Base-by-base conservation (phyloP, 2,329 filamentous ascomycete genomes). In the Davidsoniella australis region DNA sequence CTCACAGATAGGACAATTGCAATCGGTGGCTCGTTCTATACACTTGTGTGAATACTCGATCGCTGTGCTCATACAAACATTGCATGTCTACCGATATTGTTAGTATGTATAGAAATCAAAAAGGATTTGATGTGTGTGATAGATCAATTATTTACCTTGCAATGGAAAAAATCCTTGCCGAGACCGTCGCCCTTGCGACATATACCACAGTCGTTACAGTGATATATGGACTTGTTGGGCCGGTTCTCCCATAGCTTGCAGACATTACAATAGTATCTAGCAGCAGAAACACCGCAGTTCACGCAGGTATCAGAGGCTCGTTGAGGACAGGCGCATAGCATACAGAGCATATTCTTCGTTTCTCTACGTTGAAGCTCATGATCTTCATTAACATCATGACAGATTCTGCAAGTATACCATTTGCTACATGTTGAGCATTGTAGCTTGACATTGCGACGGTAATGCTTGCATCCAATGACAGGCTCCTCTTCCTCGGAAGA, bases 201-300 rank as follows among this genome's bases (percentile, higher is more conserved):
- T 54, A 98, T 94, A 4, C 91, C 91, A 63, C 91, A 98, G 59
- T 96, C 91, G 59, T 80, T 76, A 63, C 91, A 98, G 62, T 98
- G 91, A 61, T 98, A 98, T 51, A 96, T 94, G 55, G 81, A 82
- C 63, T 93, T 95, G 56, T 78, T 80, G 49, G 79, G 76, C 57
- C 95, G 85, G 59, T 96, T 87, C 59, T 96, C 89, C 91, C 91
- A 98, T 1, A 98, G 72, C 65, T 95, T 95, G 71, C 91, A 98
- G 49, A 91, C 82, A 48, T 78, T 75, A 66, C 91, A 98, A 61
- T 93, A 98, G 63, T 96, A 96, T 59, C 82, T 82, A 10, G 89
- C 87, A 5, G 85, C 77, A 51, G 78, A 75, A 56, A 79, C 77
- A 16, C 80, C 82, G 61, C 91, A 98, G 50, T 76, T 72, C 46